Evolutionary conservation across 2,329 filamentous ascomycete genomes (phyloP).

Genomic region (Aureobasidium subglaciale): DNA sequence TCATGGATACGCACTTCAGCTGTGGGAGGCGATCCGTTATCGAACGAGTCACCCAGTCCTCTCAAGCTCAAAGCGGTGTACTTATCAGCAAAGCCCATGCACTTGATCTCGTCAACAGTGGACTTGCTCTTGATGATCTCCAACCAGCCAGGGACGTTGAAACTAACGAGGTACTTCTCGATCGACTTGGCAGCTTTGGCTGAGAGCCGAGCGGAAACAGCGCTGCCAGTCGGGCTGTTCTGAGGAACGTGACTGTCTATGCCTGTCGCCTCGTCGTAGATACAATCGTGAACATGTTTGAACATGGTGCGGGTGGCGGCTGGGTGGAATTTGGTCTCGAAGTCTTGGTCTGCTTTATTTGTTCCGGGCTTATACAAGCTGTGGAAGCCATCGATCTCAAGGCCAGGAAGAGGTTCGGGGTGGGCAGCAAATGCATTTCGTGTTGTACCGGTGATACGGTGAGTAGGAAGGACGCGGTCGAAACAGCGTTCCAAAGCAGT

Average conservation of each 20-base stretch:
- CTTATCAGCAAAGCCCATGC: background rate
- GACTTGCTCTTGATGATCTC: background rate
- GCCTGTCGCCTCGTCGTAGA: background rate
- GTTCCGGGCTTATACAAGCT: background rate
- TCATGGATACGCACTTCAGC: background rate
- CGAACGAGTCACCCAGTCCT: background rate
- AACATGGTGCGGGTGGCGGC: background rate
- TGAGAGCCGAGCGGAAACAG: background rate
- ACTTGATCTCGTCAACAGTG: background rate
- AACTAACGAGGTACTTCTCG: background rate
- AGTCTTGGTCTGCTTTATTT: background rate
- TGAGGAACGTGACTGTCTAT: background rate
- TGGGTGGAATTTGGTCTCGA: background rate
- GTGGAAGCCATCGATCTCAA: background rate
- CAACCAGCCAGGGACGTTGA: slow-evolving; percentile 6
- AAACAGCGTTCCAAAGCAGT: slow-evolving; percentile 3
- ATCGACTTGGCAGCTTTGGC: background rate
- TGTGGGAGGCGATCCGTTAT: background rate
- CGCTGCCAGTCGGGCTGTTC: background rate
- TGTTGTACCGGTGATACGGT: background rate
- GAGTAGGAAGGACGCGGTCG: background rate
- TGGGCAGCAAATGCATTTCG: no score
- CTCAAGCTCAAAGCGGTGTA: background rate
- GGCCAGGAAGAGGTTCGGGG: background rate
- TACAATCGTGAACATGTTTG: background rate